phyloP scores from a whole-genome alignment of 129 eudicot species.

The Arctium minus region DNA sequence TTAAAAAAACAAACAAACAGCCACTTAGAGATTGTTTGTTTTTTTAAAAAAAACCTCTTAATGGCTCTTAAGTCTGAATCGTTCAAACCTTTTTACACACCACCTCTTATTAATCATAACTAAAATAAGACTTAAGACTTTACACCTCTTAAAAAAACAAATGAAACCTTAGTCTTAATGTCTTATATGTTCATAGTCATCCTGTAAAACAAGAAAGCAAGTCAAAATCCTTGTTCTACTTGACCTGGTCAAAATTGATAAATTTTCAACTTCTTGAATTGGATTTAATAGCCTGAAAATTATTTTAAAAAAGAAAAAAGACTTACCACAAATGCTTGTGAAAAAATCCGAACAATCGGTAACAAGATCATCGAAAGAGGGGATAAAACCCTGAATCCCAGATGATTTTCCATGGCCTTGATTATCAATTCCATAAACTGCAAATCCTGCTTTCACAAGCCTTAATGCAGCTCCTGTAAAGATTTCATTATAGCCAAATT shows the following conservation, averaged over 20 bases:
- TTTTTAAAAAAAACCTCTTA: too few relatives aligned
- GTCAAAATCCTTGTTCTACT: slow-evolving; percentile 9
- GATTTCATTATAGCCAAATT: neutral
- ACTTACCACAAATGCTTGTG: slow-evolving; percentile 60
- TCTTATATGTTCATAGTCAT: slow-evolving; percentile 14
- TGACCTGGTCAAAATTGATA: slow-evolving; percentile 19
- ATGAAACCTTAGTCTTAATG: too few relatives aligned
- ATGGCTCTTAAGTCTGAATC: too few relatives aligned
- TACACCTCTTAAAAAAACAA: too few relatives aligned
- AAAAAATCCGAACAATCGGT: slow-evolving; percentile 63
- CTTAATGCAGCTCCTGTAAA: slow-evolving; percentile 54
- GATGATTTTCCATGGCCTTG: slow-evolving; percentile 90
- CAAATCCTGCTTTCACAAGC: slow-evolving; percentile 77
- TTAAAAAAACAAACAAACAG: too few relatives aligned
- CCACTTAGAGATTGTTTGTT: too few relatives aligned
- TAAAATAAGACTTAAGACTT: too few relatives aligned
- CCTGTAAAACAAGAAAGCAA: slow-evolving; percentile 20
- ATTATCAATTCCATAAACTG: slow-evolving; percentile 72
- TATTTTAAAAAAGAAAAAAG: neutral
- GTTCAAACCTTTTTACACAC: too few relatives aligned
- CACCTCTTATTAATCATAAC: too few relatives aligned
- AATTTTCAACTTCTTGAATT: neutral
- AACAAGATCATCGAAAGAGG: slow-evolving; percentile 68
- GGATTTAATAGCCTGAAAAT: neutral
- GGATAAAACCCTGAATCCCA: slow-evolving; percentile 61